These are phyloP conservation scores for Scleromitrula shiraiana DNA, from an alignment of 2,329 filamentous ascomycete genomes.

Conservation along the genomic window DNA sequence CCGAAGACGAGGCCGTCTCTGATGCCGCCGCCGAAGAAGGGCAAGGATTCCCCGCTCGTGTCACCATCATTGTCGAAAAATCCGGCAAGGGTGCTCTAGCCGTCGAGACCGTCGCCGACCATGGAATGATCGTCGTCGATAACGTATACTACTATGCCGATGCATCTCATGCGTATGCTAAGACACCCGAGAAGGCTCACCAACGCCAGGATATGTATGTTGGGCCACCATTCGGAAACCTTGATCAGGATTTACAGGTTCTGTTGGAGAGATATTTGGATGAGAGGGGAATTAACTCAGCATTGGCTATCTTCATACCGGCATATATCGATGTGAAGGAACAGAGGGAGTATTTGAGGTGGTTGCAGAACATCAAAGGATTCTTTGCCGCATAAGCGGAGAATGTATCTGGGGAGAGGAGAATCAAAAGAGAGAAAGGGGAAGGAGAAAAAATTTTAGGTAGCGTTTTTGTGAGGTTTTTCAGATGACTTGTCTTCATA, in stretches of 20 bases:
- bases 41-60: slow-evolving; percentile 63
- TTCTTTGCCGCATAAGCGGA: slow-evolving; percentile 63
- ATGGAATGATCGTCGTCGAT: slow-evolving; percentile 79
- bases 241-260: slow-evolving; percentile 92
- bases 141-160: slow-evolving; percentile 85
- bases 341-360: slow-evolving; percentile 90
- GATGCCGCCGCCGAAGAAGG: slow-evolving; percentile 43
- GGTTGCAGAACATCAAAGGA: slow-evolving; percentile 79
- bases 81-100: slow-evolving; percentile 74
- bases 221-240: slow-evolving; percentile 84
- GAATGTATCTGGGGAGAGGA: background rate
- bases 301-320: slow-evolving; percentile 81
- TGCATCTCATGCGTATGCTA: slow-evolving; percentile 66
- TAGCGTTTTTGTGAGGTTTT: too few relatives aligned
- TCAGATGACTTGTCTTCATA: too few relatives aligned
- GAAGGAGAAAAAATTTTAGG: too few relatives aligned
- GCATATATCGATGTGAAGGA: slow-evolving; percentile 98
- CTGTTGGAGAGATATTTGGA: slow-evolving; percentile 90
- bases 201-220: slow-evolving; percentile 72
- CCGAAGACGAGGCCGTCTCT: slow-evolving; percentile 47
- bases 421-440: background rate
- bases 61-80: slow-evolving; percentile 87
- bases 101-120: slow-evolving; percentile 79
- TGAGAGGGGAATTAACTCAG: slow-evolving; percentile 83
- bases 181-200: slow-evolving; percentile 70